Evolutionary conservation across 768 basidiomycete genomes (phyloP).

Genomic region (Termitomyces sp.): DNA sequence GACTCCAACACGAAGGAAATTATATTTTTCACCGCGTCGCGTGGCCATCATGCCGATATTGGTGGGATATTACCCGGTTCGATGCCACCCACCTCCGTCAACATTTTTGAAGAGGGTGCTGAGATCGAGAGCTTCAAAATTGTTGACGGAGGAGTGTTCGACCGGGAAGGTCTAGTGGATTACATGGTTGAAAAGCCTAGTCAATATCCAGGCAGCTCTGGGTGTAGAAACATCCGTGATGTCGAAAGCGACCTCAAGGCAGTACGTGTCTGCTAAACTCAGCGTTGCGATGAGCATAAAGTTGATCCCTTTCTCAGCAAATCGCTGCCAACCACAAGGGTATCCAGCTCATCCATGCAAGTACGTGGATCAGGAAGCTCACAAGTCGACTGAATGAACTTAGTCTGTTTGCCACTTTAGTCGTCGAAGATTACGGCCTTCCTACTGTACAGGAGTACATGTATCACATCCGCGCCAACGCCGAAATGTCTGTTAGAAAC

Average conservation of each 20-base stretch:
- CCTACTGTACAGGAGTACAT: conserved; percentile 91
- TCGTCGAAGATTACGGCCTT: conserved; percentile 85
- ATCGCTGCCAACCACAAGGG: conserved; percentile 94
- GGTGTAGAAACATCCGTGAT: conserved; percentile 82
- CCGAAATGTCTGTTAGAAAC: conserved; percentile 81
- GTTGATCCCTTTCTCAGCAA: conserved; percentile 52
- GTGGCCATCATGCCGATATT: conserved; percentile 93
- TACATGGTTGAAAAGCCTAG: conserved; percentile 83
- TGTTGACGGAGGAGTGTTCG: conserved; percentile 78
- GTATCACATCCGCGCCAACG: conserved; percentile 86
- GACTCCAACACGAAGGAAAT: conserved; percentile 59
- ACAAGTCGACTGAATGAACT: background rate
- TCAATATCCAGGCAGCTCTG: conserved; percentile 80
- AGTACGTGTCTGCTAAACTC: conserved; percentile 36
- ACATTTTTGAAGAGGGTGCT: conserved; percentile 92
- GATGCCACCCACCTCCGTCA: conserved; percentile 93
- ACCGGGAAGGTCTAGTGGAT: conserved; percentile 67
- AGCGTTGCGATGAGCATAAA: conserved; percentile 1
- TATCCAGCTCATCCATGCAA: conserved; percentile 75
- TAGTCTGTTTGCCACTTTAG: conserved; percentile 28
- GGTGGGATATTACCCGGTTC: conserved; percentile 91
- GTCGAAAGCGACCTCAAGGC: conserved; percentile 93
- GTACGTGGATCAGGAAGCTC: conserved; percentile 34
- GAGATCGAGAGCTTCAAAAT: conserved; percentile 91
- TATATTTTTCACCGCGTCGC: conserved; percentile 90